phyloP scores from a whole-genome alignment of 768 basidiomycete species.

The Trametes cubensis region DNA sequence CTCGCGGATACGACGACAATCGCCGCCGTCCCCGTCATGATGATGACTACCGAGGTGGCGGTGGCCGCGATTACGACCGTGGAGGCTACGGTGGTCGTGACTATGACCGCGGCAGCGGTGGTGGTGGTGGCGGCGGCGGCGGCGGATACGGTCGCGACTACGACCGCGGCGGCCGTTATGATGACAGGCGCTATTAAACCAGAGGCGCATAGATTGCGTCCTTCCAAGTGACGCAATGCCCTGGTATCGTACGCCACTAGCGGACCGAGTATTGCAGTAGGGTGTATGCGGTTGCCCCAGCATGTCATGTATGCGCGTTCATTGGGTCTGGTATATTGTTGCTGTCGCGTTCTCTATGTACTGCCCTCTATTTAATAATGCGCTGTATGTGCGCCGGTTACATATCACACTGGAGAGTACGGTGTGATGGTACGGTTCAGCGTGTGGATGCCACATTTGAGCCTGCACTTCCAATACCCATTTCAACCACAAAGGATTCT shows the following conservation, averaged over 20 bases:
- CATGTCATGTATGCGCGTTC: slow-evolving; percentile 8
- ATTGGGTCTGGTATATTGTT: slow-evolving; percentile 7
- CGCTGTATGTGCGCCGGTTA: too few relatives aligned
- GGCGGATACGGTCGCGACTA: slow-evolving; percentile 36
- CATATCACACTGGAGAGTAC: too few relatives aligned
- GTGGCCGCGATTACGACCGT: slow-evolving; percentile 37
- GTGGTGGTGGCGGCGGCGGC: slow-evolving; percentile 42
- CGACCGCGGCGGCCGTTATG: slow-evolving; percentile 45
- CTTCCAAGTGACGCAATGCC: too few relatives aligned
- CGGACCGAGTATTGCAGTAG: not conserved
- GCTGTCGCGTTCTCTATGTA: slow-evolving; percentile 8
- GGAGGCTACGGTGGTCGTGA: slow-evolving; percentile 54
- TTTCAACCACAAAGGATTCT: slow-evolving; percentile 57
- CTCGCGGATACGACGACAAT: slow-evolving; percentile 49
- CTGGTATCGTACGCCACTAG: too few relatives aligned
- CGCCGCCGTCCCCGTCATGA: slow-evolving; percentile 56
- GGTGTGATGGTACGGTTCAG: too few relatives aligned
- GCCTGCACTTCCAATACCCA: slow-evolving; percentile 60
- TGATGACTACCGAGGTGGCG: slow-evolving; percentile 43
- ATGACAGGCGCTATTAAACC: slow-evolving; percentile 45
- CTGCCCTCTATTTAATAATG: not conserved
- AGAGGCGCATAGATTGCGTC: too few relatives aligned
- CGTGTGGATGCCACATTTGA: not conserved
- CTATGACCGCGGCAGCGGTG: slow-evolving; percentile 43
- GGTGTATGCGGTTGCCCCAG: not conserved